Evolutionary conservation across 129 eudicot genomes (phyloP).

Genomic region (Ambrosia artemisiifolia): DNA sequence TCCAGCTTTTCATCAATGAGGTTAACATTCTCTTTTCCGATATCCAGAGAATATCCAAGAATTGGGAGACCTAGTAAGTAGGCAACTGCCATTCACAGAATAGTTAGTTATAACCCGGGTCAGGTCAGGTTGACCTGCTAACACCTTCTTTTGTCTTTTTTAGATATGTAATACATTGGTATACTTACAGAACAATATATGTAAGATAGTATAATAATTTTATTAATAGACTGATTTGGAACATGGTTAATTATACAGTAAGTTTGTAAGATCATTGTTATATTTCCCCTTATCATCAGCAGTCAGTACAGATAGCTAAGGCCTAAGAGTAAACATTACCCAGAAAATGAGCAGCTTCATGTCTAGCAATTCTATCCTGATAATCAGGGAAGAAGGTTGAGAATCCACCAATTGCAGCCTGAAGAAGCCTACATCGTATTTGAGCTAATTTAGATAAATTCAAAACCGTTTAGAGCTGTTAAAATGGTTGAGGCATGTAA

Average conservation of each 20-base stretch:
- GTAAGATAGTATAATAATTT: not conserved
- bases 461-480: not conserved
- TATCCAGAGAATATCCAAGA: slow-evolving; percentile 83
- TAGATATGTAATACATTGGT: not conserved
- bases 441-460: slow-evolving; percentile 21
- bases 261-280: not conserved
- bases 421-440: slow-evolving; percentile 76
- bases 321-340: slow-evolving; percentile 42
- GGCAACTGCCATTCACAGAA: slow-evolving; percentile 50
- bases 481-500: not conserved
- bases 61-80: slow-evolving; percentile 93
- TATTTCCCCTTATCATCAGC: not conserved
- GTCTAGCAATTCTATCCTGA: slow-evolving; percentile 90
- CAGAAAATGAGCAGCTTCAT: slow-evolving; percentile 97
- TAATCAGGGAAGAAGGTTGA: slow-evolving; percentile 86
- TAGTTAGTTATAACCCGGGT: not conserved
- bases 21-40: slow-evolving; percentile 96
- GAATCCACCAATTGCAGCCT: slow-evolving; percentile 86
- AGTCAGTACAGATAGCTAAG: slow-evolving; percentile 12
- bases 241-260: not conserved
- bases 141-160: not conserved
- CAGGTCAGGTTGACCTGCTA: not conserved
- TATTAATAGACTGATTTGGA: not conserved
- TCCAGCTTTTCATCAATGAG: slow-evolving; percentile 81
- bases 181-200: not conserved